Evolutionary conservation across 805 yeast genomes (phyloP).

Genomic region (Candida coleopterorum): DNA sequence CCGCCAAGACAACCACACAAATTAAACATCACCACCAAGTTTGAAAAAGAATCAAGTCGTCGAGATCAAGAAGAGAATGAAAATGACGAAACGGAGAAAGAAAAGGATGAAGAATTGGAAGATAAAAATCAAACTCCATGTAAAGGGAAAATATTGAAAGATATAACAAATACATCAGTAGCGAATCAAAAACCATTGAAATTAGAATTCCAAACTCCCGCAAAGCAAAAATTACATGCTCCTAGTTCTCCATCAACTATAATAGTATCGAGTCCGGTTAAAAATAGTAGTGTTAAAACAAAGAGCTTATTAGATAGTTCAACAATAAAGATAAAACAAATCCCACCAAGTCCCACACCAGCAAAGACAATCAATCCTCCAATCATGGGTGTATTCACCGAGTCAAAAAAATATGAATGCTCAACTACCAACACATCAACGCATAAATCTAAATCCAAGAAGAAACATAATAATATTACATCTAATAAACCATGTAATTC

Average conservation of each 20-base stretch:
- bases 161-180: constrained; percentile 19
- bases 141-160: constrained; percentile 20
- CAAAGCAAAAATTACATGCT: constrained; percentile 23
- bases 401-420: constrained; percentile 12
- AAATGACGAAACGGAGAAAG: constrained; percentile 12
- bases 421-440: not conserved
- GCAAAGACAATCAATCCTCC: constrained; percentile 25
- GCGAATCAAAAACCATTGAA: constrained; percentile 7
- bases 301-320: not conserved
- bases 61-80: no score
- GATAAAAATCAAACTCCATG: constrained; percentile 28
- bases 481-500: not conserved
- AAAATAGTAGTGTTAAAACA: constrained; percentile 3
- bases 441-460: not conserved
- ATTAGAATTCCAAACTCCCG: constrained; percentile 29
- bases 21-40: constrained; percentile 17
- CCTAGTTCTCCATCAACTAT: constrained; percentile 41
- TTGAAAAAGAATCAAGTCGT: constrained; percentile 11
- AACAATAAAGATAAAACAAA: constrained; percentile 1
- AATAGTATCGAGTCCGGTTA: constrained; percentile 29
- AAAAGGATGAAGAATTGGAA: constrained; percentile 12
- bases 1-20: constrained; percentile 34
- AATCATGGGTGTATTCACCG: constrained; percentile 36
- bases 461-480: not conserved
- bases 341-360: constrained; percentile 39